Evolutionary conservation across 1,284 basidiomycete species (phyloP), one percentile per base, ranked within the genome.

Genomic region (Thelephora terrestris): DNA sequence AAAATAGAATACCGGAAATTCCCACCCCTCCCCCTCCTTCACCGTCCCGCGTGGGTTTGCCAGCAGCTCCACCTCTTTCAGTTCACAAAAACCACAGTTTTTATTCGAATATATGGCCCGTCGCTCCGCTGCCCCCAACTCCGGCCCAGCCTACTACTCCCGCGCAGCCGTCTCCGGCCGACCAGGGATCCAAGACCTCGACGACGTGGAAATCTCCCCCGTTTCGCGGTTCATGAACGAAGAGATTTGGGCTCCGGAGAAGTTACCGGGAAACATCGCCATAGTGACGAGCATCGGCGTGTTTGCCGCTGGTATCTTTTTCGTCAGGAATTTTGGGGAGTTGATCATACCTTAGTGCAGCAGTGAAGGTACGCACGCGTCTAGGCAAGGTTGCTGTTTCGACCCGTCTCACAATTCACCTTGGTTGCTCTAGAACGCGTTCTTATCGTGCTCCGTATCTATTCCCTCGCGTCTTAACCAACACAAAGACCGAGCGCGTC

Each of bases 321-420:
- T 68, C 10, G 74, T 79, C 27, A 73, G 85, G 63, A 74, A 73
- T 23, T 88, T 79, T 77, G 85, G 85, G n/a, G 82, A 84, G 43
- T 61, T 85, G 47, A 74, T 86, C 66, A 74, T 86, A 20, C 82
- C 81, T 48, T 46, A 32, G 29, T 10, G 29, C 9, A 10, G 7
- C 29, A 32, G 12, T 10, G 29, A 32, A n/a, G 29, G 29, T 32
- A 32, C 29, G 29, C 9, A 32, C 29, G 27, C 7, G 14, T 10
- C 3, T 32, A 10, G 29, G 29, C 12, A 3, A 12, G 7, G 29
- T 32, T 14, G 29, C 29, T 32, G 7, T 32, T 32, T 32, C 7
- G 9, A 12, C 29, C 9, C 3, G 29, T 7, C 9, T 32, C 3
- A 32, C 29, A 14, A 32, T 9, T 10, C 29, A 14, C 14, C 29